phyloP scores from a whole-genome alignment of 2,329 filamentous ascomycete species.

The Fusarium solani-melongenae region DNA sequence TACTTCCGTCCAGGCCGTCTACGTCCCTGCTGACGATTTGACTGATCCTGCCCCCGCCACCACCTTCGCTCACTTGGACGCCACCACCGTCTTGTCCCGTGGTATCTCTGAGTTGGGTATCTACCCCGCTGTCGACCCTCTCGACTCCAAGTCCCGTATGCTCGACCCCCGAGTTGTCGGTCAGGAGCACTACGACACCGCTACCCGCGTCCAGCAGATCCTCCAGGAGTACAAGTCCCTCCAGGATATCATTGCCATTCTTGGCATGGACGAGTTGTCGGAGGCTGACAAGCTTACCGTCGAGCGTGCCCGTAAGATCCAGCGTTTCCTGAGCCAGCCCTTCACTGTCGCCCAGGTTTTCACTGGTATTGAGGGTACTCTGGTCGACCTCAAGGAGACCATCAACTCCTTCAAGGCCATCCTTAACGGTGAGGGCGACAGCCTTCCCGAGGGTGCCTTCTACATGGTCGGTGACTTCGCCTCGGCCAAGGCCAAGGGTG shows the following conservation, averaged over 20 bases:
- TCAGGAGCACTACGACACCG: conserved; percentile 96
- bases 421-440: conserved; percentile 92
- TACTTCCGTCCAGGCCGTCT: conserved; percentile 99
- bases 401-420: conserved; percentile 98
- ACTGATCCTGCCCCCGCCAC: conserved; percentile 99
- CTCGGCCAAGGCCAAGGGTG: conserved; percentile 93
- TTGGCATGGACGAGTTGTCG: conserved; percentile 99
- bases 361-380: conserved; percentile 93
- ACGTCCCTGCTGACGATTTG: conserved; percentile 99
- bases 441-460: conserved; percentile 91
- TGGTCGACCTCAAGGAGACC: conserved; percentile 99
- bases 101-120: conserved; percentile 99
- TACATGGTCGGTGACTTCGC: conserved; percentile 99
- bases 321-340: conserved; percentile 99
- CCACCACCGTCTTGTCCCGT: conserved; percentile 99
- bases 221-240: conserved; percentile 99
- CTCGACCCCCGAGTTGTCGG: conserved; percentile 98
- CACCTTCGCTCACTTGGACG: conserved; percentile 99
- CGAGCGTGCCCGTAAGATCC: conserved; percentile 99
- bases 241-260: conserved; percentile 99
- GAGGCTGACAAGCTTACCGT: conserved; percentile 99
- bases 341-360: conserved; percentile 90
- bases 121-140: conserved; percentile 99
- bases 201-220: conserved; percentile 97
- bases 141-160: conserved; percentile 99